phyloP scores from a whole-genome alignment of 2,329 filamentous ascomycete genomes.

The Alternaria solani region DNA sequence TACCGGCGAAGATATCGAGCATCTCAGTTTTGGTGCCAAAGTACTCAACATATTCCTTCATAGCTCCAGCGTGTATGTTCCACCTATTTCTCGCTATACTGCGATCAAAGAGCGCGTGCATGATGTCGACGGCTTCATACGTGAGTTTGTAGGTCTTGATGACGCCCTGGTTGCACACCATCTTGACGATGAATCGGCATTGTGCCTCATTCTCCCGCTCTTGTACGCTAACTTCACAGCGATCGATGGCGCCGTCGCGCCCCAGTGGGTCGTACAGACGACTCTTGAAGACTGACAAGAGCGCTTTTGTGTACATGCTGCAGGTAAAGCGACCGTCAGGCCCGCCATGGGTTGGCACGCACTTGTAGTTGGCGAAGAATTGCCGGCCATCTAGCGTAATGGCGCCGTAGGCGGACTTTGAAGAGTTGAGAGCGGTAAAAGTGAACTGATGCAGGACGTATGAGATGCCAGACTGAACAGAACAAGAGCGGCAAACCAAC shows the following conservation, averaged over 20 bases:
- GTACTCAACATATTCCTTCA: slow-evolving; percentile 80
- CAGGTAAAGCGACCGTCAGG: slow-evolving; percentile 71
- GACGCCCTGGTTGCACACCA: slow-evolving; percentile 77
- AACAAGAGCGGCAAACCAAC: slow-evolving; percentile 53
- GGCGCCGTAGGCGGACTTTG: slow-evolving; percentile 80
- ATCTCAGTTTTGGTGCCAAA: slow-evolving; percentile 83
- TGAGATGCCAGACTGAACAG: slow-evolving; percentile 25
- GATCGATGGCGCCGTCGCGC: slow-evolving; percentile 74
- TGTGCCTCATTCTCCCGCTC: slow-evolving; percentile 72
- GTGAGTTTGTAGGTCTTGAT: slow-evolving; percentile 80
- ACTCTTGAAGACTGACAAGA: slow-evolving; percentile 78
- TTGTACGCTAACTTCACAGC: slow-evolving; percentile 76
- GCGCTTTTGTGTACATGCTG: slow-evolving; percentile 72
- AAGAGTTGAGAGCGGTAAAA: slow-evolving; percentile 78
- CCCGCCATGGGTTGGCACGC: slow-evolving; percentile 53
- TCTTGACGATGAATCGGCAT: slow-evolving; percentile 77
- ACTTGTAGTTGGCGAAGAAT: slow-evolving; percentile 79
- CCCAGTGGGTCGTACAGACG: slow-evolving; percentile 70
- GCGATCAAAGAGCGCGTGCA: slow-evolving; percentile 78
- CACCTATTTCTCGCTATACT: slow-evolving; percentile 73
- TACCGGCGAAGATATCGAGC: slow-evolving; percentile 74
- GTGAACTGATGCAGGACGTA: slow-evolving; percentile 60
- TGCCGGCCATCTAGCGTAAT: slow-evolving; percentile 71
- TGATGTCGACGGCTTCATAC: slow-evolving; percentile 76
- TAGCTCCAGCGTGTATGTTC: slow-evolving; percentile 73